A percentile compares a stretch with the other conserved stretches of the same genome.
Conservation (phyloP, 805 yeast genomes). For the Wickerhamiella spandovensis region DNA sequence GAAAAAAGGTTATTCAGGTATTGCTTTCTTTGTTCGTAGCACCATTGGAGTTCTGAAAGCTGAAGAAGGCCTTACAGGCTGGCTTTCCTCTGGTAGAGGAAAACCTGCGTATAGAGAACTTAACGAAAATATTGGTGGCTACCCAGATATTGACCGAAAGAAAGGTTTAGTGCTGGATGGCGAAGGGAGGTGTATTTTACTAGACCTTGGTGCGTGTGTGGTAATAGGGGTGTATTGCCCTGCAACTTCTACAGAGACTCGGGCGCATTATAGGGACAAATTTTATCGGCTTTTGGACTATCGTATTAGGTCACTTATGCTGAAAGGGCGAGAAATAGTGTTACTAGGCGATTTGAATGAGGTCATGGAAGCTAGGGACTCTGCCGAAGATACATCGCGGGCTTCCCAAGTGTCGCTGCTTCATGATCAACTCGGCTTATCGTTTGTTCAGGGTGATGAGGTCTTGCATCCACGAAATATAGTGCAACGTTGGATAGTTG, state of each 20-base stretch:
- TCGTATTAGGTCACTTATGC: constrained; percentile 42
- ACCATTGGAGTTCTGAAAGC: constrained; percentile 50
- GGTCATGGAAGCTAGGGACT: constrained; percentile 65
- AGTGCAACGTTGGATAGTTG: constrained; percentile 28
- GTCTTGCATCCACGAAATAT: constrained; percentile 6
- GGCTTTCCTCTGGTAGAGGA: constrained; percentile 11
- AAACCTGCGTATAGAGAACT: constrained; percentile 15
- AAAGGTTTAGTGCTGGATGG: constrained; percentile 42
- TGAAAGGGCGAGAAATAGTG: constrained; percentile 53
- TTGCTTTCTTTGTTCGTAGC: constrained; percentile 56
- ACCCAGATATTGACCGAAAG: constrained; percentile 32
- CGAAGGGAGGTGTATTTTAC: constrained; percentile 73
- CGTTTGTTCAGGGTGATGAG: too few relatives aligned
- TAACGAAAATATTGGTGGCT: constrained; percentile 53
- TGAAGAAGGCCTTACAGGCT: constrained; percentile 88
- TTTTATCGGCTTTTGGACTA: constrained; percentile 48
- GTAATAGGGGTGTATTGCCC: constrained; percentile 69
- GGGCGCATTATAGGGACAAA: constrained; percentile 43
- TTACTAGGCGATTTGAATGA: constrained; percentile 86
- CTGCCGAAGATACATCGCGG: constrained; percentile 29
- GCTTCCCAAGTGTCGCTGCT: too few relatives aligned
- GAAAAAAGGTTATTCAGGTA: constrained; percentile 85
- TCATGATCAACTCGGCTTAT: too few relatives aligned
- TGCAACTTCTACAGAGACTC: constrained; percentile 67
- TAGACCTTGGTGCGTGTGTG: constrained; percentile 42